A percentile compares a stretch with the other conserved stretches of the same genome.
phyloP scores from a whole-genome alignment of 2,329 filamentous ascomycete species.

The Herpotrichia juniperi region DNA sequence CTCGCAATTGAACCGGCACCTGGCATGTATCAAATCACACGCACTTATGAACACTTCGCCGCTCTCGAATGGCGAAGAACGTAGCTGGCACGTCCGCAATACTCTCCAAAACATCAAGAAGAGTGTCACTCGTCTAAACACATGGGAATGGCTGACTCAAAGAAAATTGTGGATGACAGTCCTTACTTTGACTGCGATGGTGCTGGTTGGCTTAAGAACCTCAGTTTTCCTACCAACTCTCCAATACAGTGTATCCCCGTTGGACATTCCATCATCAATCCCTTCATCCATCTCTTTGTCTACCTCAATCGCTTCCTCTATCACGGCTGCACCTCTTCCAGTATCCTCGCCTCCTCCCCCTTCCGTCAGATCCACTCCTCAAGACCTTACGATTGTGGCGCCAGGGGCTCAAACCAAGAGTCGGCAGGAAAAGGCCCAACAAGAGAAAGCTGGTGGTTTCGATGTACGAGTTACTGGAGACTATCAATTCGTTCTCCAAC shows the following conservation, averaged over 20 bases:
- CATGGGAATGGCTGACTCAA: background rate
- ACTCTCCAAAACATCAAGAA: conserved; percentile 6
- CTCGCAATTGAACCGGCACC: conserved; percentile 45
- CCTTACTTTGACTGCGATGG: conserved; percentile 22
- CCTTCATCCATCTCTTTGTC: background rate
- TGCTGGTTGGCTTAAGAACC: conserved; percentile 22
- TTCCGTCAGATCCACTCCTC: conserved; percentile 7
- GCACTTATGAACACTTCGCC: background rate
- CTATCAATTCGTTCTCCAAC: conserved; percentile 59
- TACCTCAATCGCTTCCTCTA: background rate
- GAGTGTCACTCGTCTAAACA: background rate
- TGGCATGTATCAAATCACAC: conserved; percentile 33
- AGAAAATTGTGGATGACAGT: conserved; percentile 1
- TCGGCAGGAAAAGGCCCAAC: conserved; percentile 10
- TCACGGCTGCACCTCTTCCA: background rate
- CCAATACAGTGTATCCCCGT: conserved; percentile 10
- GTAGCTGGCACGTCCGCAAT: conserved; percentile 2
- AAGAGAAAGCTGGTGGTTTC: conserved; percentile 49
- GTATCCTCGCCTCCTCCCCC: background rate
- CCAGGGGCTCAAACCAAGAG: conserved; percentile 4
- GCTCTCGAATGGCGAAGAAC: background rate
- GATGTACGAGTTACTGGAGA: conserved; percentile 62
- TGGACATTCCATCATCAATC: conserved; percentile 4
- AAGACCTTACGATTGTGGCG: conserved; percentile 24
- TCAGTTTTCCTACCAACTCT: conserved; percentile 17